These are phyloP conservation scores for Lactarius vividus DNA, from an alignment of 768 basidiomycete species.

Conservation along the genomic window DNA sequence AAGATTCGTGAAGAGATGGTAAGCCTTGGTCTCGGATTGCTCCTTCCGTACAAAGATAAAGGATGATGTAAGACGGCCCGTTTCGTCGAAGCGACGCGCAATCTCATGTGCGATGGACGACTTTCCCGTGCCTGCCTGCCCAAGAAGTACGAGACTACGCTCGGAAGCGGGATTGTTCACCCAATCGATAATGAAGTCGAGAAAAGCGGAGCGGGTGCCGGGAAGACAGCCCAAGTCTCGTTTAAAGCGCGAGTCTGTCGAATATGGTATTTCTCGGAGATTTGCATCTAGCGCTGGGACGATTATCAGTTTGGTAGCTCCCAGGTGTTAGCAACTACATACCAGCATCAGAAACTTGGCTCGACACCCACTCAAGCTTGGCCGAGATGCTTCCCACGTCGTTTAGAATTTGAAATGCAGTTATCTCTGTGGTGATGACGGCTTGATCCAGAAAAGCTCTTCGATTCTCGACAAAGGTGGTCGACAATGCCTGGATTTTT, in stretches of 20 bases:
- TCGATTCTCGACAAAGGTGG: background rate
- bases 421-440: background rate
- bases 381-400: background rate
- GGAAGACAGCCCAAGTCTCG: background rate
- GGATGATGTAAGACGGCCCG: background rate
- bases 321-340: background rate
- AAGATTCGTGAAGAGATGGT: slow-evolving; percentile 2
- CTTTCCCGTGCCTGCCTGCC: background rate
- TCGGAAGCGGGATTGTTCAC: background rate
- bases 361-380: background rate
- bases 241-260: background rate
- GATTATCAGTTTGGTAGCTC: background rate
- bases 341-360: background rate
- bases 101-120: background rate
- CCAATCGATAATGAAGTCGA: background rate
- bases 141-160: background rate
- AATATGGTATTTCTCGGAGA: background rate
- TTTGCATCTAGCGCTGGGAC: background rate
- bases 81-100: background rate
- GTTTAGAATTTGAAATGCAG: background rate
- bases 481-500: background rate
- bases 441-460: background rate
- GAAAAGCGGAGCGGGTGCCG: background rate
- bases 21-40: background rate
- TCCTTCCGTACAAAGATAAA: slow-evolving; percentile 3